Percentiles rank a stretch among this genome's conserved stretches.
phyloP scores from a whole-genome alignment of 2,329 filamentous ascomycete genomes.

The Fonsecaea multimorphosa region DNA sequence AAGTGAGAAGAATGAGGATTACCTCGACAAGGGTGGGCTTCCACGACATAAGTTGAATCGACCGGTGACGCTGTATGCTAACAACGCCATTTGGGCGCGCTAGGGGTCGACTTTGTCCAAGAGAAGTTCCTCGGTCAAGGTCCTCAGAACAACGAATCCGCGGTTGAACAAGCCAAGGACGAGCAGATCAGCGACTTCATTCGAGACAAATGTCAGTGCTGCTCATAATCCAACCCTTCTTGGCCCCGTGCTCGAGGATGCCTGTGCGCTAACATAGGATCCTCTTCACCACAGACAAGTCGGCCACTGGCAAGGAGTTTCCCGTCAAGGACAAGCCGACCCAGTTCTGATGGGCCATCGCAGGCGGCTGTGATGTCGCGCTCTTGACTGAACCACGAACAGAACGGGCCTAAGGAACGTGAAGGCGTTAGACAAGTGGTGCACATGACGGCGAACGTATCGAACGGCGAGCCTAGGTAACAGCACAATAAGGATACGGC shows the following conservation, averaged over 20 bases:
- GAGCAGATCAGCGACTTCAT: conserved; percentile 77
- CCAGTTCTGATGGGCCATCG: conserved; percentile 37
- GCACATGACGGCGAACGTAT: not conserved
- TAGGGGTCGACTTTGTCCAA: conserved; percentile 79
- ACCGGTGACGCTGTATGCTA: conserved; percentile 1
- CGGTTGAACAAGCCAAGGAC: conserved; percentile 82
- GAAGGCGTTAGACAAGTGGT: not conserved
- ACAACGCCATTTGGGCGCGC: not conserved
- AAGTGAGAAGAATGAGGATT: conserved; percentile 82
- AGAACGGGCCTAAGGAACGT: not conserved
- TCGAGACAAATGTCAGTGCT: conserved; percentile 55
- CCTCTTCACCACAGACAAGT: conserved; percentile 63
- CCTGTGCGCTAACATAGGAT: conserved; percentile 4
- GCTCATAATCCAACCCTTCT: no score
- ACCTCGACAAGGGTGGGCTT: conserved; percentile 75
- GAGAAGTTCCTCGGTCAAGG: conserved; percentile 75
- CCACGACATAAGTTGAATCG: not conserved
- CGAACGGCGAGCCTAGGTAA: not conserved
- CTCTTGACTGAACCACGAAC: not conserved
- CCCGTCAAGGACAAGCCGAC: conserved; percentile 72
- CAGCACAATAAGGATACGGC: not conserved
- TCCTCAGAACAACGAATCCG: conserved; percentile 72
- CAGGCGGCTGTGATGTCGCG: not conserved
- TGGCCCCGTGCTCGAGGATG: not conserved
- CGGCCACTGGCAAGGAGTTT: conserved; percentile 69